A percentile compares a stretch with the other conserved stretches of the same genome.
Conservation (phyloP, 139 green algal species). For the Asterochloris erici region DNA sequence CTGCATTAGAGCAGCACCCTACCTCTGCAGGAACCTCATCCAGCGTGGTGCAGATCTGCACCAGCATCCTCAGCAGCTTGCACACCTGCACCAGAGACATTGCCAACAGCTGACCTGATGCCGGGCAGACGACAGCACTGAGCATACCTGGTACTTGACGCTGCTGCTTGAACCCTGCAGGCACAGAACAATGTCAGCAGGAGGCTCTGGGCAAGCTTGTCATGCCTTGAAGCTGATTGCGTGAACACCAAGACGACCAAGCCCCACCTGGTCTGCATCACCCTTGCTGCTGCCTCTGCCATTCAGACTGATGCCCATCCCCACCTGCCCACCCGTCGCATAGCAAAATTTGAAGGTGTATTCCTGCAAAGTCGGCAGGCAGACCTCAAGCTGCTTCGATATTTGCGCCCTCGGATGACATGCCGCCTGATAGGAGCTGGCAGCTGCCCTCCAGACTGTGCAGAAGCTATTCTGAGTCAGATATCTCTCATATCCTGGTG, state of each 20-base stretch:
- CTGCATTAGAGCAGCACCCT: neutral
- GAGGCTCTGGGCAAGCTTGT: neutral
- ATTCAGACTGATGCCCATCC: conserved; percentile 26
- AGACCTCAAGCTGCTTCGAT: neutral
- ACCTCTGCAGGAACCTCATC: conserved; percentile 68
- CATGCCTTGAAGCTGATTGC: neutral
- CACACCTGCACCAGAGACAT: conserved; percentile 26
- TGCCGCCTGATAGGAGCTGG: neutral
- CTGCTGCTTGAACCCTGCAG: conserved; percentile 8
- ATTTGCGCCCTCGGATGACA: neutral
- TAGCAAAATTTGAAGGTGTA: conserved; percentile 78
- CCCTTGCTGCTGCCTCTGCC: conserved; percentile 11
- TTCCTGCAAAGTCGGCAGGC: conserved; percentile 40
- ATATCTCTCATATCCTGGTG: neutral
- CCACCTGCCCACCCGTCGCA: conserved; percentile 38
- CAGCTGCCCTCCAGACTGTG: neutral
- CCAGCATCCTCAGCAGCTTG: conserved; percentile 73
- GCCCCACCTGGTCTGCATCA: neutral
- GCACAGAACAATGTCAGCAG: neutral
- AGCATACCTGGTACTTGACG: conserved; percentile 49
- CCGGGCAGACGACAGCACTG: no score
- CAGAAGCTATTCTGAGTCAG: neutral
- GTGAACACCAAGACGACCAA: neutral
- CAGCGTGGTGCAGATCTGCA: conserved; percentile 68
- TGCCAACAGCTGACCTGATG: no score